These are phyloP conservation scores for Aureobasidium sp. DNA, from an alignment of 2,329 filamentous ascomycete species.

Conservation along the genomic window DNA sequence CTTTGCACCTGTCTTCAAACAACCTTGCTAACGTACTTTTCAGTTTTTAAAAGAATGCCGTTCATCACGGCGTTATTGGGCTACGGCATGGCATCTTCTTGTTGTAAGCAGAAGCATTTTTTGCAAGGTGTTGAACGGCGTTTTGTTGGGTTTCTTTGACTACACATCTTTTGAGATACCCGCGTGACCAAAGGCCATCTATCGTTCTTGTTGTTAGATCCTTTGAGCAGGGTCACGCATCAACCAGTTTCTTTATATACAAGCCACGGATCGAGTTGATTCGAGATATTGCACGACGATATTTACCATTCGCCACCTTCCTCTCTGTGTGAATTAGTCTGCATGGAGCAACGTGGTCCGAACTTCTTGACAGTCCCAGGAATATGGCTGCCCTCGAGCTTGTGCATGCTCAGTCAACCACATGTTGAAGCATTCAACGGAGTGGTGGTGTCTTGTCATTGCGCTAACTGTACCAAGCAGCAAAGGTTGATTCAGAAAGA, in stretches of 20 bases:
- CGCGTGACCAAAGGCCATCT: constrained; percentile 1
- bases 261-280: not conserved
- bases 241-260: not conserved
- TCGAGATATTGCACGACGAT: not conserved
- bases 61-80: not conserved
- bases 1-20: not conserved
- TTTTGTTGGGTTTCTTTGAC: not conserved
- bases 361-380: too few species aligned
- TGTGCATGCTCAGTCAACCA: too few species aligned
- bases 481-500: too few species aligned
- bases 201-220: not conserved
- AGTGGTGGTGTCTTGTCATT: too few species aligned
- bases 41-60: not conserved
- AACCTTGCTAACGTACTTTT: not conserved
- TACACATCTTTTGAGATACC: constrained; percentile 11
- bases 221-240: constrained; percentile 9
- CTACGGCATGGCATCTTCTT: constrained; percentile 6
- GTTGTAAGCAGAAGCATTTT: constrained; percentile 1
- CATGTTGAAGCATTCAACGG: too few species aligned
- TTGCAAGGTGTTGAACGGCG: not conserved
- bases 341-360: too few species aligned
- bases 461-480: too few species aligned
- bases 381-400: too few species aligned
- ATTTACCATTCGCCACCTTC: too few species aligned
- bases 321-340: too few species aligned